Percentiles rank a stretch among this genome's conserved stretches.
These are phyloP conservation scores for Dianthus caryophyllus DNA, from an alignment of 148 eudicot species.

Conservation along the genomic window DNA sequence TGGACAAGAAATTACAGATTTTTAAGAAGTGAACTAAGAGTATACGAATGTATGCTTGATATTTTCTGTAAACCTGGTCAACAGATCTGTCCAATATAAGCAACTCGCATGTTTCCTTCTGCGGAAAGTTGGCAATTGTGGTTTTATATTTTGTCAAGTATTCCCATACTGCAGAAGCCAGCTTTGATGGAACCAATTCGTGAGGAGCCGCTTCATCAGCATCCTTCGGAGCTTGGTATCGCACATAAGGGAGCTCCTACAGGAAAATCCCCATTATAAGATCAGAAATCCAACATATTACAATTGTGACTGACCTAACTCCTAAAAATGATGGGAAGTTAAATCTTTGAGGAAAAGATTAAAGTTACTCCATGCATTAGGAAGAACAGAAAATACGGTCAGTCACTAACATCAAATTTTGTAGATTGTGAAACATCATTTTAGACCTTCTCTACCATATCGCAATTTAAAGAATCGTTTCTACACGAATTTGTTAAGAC, in stretches of 20 bases:
- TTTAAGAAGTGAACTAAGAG: slow-evolving; percentile 14
- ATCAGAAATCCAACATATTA: slow-evolving; percentile 1
- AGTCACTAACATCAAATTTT: too few relatives aligned
- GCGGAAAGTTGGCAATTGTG: slow-evolving; percentile 71
- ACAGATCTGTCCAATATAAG: slow-evolving; percentile 91
- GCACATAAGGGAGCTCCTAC: slow-evolving; percentile 82
- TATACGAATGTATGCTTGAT: background rate
- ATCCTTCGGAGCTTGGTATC: slow-evolving; percentile 57
- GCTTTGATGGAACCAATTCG: slow-evolving; percentile 68
- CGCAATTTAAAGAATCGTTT: too few relatives aligned
- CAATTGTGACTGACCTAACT: background rate
- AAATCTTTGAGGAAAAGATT: too few relatives aligned
- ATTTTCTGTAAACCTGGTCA: slow-evolving; percentile 55
- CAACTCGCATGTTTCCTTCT: slow-evolving; percentile 84
- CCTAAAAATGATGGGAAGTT: too few relatives aligned
- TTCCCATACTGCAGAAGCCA: slow-evolving; percentile 83
- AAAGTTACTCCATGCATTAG: too few relatives aligned
- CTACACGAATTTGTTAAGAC: background rate
- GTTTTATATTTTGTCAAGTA: slow-evolving; percentile 55
- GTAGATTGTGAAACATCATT: too few relatives aligned
- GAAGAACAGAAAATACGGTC: too few relatives aligned
- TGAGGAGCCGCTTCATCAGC: slow-evolving; percentile 38
- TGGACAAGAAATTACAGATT: slow-evolving; percentile 26
- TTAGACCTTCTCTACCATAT: too few relatives aligned
- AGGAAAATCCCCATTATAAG: slow-evolving; percentile 19